These are phyloP conservation scores for Podaxis sp. DNA, from an alignment of 768 basidiomycete genomes.

Conservation along the genomic window DNA sequence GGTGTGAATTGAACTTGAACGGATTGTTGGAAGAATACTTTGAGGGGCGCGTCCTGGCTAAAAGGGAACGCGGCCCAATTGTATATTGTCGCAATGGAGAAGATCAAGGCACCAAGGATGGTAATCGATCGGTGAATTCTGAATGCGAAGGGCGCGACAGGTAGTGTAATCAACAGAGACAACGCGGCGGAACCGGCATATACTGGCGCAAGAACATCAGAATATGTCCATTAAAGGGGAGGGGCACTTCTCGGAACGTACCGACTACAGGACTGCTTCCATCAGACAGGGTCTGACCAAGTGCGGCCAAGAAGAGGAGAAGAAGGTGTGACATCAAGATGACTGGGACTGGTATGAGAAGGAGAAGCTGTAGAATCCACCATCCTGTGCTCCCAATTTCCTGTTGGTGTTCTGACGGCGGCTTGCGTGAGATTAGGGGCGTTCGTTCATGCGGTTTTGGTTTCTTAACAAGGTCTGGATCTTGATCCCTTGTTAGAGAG, in stretches of 20 bases:
- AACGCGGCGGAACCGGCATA: slow-evolving; percentile 21
- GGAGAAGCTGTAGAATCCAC: slow-evolving; percentile 31
- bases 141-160: slow-evolving; percentile 26
- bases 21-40: slow-evolving; percentile 22
- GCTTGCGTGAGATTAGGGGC: slow-evolving; percentile 20
- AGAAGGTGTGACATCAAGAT: slow-evolving; percentile 28
- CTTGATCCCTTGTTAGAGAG: slow-evolving; percentile 5
- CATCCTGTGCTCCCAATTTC: slow-evolving; percentile 23
- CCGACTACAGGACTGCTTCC: slow-evolving; percentile 27
- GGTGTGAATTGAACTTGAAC: slow-evolving; percentile 32
- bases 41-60: slow-evolving; percentile 19
- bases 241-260: slow-evolving; percentile 8
- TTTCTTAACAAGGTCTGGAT: slow-evolving; percentile 11
- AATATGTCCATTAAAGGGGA: neutral
- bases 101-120: slow-evolving; percentile 13
- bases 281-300: slow-evolving; percentile 30
- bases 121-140: slow-evolving; percentile 24
- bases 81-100: slow-evolving; percentile 17
- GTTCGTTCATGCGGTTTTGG: slow-evolving; percentile 22
- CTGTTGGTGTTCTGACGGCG: slow-evolving; percentile 18
- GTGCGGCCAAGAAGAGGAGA: slow-evolving; percentile 25
- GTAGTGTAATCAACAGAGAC: slow-evolving; percentile 22
- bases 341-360: slow-evolving; percentile 29
- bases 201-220: slow-evolving; percentile 16
- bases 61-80: slow-evolving; percentile 20